Evolutionary conservation across 306 rosid genomes (phyloP).

Genomic region (Astragalus glycyphyllos): DNA sequence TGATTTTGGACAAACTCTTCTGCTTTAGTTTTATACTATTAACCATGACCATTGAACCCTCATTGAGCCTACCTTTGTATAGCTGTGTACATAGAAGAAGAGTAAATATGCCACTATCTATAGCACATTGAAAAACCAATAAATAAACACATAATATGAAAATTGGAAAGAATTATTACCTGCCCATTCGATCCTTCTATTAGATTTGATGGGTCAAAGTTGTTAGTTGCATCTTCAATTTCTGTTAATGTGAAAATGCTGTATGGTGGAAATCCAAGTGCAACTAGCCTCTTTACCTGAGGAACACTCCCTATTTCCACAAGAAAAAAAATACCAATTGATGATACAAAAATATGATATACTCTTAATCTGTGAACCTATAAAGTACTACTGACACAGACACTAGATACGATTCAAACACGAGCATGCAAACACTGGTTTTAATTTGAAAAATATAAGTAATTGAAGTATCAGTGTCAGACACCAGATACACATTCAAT

Average conservation of each 20-base stretch:
- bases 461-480: too few relatives aligned
- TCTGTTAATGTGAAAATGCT: conserved; percentile 73
- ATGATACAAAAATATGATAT: conserved; percentile 2
- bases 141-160: conserved; percentile 2
- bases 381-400: too few relatives aligned
- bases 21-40: conserved; percentile 61
- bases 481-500: too few relatives aligned
- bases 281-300: conserved; percentile 52
- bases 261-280: conserved; percentile 71
- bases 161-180: conserved; percentile 49
- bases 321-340: conserved; percentile 43
- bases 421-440: too few relatives aligned
- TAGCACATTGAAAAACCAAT: not conserved
- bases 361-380: not conserved
- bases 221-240: conserved; percentile 80
- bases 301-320: conserved; percentile 58
- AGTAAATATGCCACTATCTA: conserved; percentile 6
- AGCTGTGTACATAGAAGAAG: conserved; percentile 51
- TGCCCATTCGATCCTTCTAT: conserved; percentile 69
- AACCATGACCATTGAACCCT: conserved; percentile 70
- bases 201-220: conserved; percentile 66
- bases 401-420: too few relatives aligned
- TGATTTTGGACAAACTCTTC: conserved; percentile 52
- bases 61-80: conserved; percentile 70
- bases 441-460: too few relatives aligned